A percentile compares a stretch with the other conserved stretches of the same genome.
Evolutionary conservation across 805 yeast genomes (phyloP).

Genomic region (Diddensiella transvaalensis): DNA sequence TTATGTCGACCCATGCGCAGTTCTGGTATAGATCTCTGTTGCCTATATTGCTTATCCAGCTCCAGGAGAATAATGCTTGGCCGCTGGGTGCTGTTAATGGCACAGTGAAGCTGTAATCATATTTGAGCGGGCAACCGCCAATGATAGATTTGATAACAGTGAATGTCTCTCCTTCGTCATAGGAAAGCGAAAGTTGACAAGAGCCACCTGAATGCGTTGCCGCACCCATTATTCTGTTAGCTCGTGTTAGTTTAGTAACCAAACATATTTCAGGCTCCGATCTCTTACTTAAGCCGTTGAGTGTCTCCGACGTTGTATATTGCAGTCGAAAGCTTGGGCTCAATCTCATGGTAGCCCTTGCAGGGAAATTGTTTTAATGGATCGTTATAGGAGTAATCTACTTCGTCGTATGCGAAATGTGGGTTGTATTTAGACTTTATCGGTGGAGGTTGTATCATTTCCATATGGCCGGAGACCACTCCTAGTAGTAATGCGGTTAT

Average conservation of each 20-base stretch:
- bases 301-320: slow-evolving; percentile 16
- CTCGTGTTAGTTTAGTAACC: not conserved
- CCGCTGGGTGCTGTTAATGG: slow-evolving; percentile 24
- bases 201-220: slow-evolving; percentile 26
- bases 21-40: slow-evolving; percentile 25
- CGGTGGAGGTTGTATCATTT: slow-evolving; percentile 26
- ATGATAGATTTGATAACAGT: slow-evolving; percentile 25
- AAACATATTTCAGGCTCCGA: not conserved
- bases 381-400: slow-evolving; percentile 22
- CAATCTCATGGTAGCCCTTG: slow-evolving; percentile 23
- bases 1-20: slow-evolving; percentile 25
- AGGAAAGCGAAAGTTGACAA: slow-evolving; percentile 25
- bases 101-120: slow-evolving; percentile 19
- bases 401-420: slow-evolving; percentile 5
- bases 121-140: slow-evolving; percentile 25
- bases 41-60: slow-evolving; percentile 24
- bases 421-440: slow-evolving; percentile 23
- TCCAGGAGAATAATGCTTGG: slow-evolving; percentile 24
- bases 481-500: no score
- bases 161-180: slow-evolving; percentile 24
- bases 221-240: slow-evolving; percentile 15
- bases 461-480: slow-evolving; percentile 20
- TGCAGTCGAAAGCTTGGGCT: slow-evolving; percentile 16
- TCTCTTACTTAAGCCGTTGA: slow-evolving; percentile 16
- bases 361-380: slow-evolving; percentile 24